Percentiles rank a stretch among this genome's conserved stretches.
Evolutionary conservation across 495 filamentous ascomycete species (phyloP).

Genomic region (Immersiella caudata): DNA sequence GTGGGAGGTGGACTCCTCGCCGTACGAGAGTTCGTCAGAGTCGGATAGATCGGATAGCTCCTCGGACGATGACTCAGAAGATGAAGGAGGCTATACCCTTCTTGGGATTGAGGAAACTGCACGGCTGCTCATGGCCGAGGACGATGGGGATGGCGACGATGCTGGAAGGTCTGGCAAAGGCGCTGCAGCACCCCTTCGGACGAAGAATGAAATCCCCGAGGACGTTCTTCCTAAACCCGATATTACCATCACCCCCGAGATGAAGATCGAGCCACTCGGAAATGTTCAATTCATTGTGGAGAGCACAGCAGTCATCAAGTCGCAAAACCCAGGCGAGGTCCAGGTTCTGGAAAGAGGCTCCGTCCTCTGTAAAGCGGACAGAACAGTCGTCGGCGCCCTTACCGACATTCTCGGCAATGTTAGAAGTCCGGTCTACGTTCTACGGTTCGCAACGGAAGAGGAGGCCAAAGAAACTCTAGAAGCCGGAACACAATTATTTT

Average conservation of each 20-base stretch:
- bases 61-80: slow-evolving; percentile 55
- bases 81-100: slow-evolving; percentile 55
- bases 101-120: slow-evolving; percentile 78
- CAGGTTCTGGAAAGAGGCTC: slow-evolving; percentile 82
- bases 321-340: slow-evolving; percentile 74
- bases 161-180: slow-evolving; percentile 47
- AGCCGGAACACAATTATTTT: slow-evolving; percentile 71
- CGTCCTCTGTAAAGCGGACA: slow-evolving; percentile 76
- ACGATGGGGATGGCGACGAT: slow-evolving; percentile 70
- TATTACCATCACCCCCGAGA: slow-evolving; percentile 70
- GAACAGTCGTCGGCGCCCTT: slow-evolving; percentile 74
- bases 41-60: slow-evolving; percentile 35
- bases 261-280: slow-evolving; percentile 74
- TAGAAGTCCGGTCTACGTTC: slow-evolving; percentile 77
- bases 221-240: slow-evolving; percentile 72
- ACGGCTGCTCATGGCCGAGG: slow-evolving; percentile 74
- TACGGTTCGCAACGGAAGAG: slow-evolving; percentile 65
- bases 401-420: slow-evolving; percentile 82
- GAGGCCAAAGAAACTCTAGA: slow-evolving; percentile 66
- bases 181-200: slow-evolving; percentile 57
- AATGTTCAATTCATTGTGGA: slow-evolving; percentile 72
- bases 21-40: slow-evolving; percentile 50
- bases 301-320: slow-evolving; percentile 75
- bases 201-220: slow-evolving; percentile 73
- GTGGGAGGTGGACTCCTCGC: slow-evolving; percentile 68